A percentile compares a stretch with the other conserved stretches of the same genome.
Conservation (phyloP, 1,284 basidiomycete species). For the Apiotrichum domesticum region DNA sequence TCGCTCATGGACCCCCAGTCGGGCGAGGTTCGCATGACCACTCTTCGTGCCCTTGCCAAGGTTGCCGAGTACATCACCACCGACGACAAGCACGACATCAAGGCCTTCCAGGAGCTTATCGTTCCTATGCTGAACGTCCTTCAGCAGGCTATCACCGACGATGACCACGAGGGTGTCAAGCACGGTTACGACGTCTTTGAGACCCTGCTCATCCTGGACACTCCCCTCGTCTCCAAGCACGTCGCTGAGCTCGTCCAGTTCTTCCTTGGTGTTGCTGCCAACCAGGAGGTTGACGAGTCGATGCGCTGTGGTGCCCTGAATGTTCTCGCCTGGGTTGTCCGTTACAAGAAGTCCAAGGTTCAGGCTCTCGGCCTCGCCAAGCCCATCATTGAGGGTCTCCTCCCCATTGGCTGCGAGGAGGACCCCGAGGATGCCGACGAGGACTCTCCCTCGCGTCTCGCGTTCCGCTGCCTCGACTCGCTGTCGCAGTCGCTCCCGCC, state of each 20-base stretch:
- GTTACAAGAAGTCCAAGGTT: slow-evolving; percentile 96
- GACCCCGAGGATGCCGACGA: slow-evolving; percentile 73
- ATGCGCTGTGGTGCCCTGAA: slow-evolving; percentile 89
- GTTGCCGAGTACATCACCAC: slow-evolving; percentile 88
- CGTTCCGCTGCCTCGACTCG: slow-evolving; percentile 90
- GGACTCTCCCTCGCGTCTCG: slow-evolving; percentile 85
- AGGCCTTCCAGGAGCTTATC: slow-evolving; percentile 82
- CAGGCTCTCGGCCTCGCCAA: slow-evolving; percentile 80
- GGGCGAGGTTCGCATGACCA: slow-evolving; percentile 84
- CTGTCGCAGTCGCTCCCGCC: slow-evolving; percentile 92
- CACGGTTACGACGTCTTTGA: slow-evolving; percentile 94
- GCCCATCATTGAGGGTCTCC: slow-evolving; percentile 81
- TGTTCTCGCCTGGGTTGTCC: slow-evolving; percentile 90
- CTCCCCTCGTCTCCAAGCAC: slow-evolving; percentile 82
- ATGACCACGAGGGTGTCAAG: slow-evolving; percentile 75
- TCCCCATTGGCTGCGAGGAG: slow-evolving; percentile 88
- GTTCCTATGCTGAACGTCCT: slow-evolving; percentile 88
- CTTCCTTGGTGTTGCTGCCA: slow-evolving; percentile 77
- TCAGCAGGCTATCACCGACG: slow-evolving; percentile 74
- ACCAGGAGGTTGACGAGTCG: slow-evolving; percentile 69
- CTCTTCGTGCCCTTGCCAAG: slow-evolving; percentile 80
- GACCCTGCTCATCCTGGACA: slow-evolving; percentile 89
- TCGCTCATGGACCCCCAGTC: slow-evolving; percentile 84
- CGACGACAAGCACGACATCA: slow-evolving; percentile 82
- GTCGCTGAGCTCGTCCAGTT: slow-evolving; percentile 84